These are phyloP conservation scores for Actinomucor elegans DNA, from an alignment of 371 early-diverging fungal genomes.

Conservation along the genomic window DNA sequence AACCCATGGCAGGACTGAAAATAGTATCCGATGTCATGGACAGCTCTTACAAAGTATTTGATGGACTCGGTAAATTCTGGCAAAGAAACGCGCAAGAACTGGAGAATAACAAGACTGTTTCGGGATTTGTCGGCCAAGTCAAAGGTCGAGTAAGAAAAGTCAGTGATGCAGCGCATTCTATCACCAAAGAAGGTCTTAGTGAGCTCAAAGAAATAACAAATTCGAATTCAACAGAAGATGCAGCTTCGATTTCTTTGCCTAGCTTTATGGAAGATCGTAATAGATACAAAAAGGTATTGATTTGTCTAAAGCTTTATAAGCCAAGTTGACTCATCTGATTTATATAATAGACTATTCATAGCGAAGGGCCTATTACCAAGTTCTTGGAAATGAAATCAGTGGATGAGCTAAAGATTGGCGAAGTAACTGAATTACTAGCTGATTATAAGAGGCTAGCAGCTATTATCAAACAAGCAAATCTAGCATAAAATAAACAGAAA, in stretches of 20 bases:
- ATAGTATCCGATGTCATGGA: constrained; percentile 47
- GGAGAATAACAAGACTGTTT: constrained; percentile 6
- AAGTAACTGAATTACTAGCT: constrained; percentile 28
- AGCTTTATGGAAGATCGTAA: constrained; percentile 22
- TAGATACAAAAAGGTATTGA: neutral
- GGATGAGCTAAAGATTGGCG: constrained; percentile 30
- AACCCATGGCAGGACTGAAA: constrained; percentile 29
- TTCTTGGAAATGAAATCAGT: constrained; percentile 33
- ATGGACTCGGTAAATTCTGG: constrained; percentile 50
- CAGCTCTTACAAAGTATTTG: constrained; percentile 43
- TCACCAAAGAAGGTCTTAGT: constrained; percentile 10
- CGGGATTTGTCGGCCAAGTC: constrained; percentile 15
- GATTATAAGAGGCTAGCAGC: constrained; percentile 37
- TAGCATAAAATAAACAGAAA: constrained; percentile 10
- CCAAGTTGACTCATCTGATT: too few relatives aligned
- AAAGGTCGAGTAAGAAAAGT: constrained; percentile 19
- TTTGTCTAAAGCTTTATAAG: too few relatives aligned
- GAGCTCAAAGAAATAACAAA: constrained; percentile 37
- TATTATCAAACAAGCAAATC: constrained; percentile 34
- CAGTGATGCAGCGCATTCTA: constrained; percentile 13
- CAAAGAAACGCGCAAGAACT: constrained; percentile 29
- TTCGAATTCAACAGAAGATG: too few relatives aligned
- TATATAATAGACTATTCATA: neutral
- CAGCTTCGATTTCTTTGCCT: constrained; percentile 10
- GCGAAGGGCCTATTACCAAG: constrained; percentile 23